Percentiles rank a stretch among this genome's conserved stretches.
phyloP scores from a whole-genome alignment of 768 basidiomycete species.

The Cyathus striatus region DNA sequence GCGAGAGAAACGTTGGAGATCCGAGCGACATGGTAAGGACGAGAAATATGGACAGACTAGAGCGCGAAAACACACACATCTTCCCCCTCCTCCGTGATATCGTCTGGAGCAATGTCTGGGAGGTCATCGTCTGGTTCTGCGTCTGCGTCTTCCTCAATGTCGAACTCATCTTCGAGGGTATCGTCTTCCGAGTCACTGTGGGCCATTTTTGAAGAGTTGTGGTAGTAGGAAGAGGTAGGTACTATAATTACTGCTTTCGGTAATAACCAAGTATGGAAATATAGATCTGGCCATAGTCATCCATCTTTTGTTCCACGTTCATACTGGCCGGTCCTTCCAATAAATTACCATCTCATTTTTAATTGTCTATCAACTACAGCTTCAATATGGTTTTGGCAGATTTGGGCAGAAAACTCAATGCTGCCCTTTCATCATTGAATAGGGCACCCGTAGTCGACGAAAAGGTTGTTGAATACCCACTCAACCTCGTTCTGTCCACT shows the following conservation, averaged over 20 bases:
- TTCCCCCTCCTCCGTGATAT: slow-evolving; percentile 61
- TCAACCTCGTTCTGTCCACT: not conserved
- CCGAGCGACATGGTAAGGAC: slow-evolving; percentile 1
- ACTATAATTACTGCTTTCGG: not conserved
- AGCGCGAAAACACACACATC: slow-evolving; percentile 49
- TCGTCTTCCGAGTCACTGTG: slow-evolving; percentile 62
- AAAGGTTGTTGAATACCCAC: slow-evolving; percentile 48
- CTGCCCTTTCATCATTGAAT: slow-evolving; percentile 86
- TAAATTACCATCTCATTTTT: too few relatives aligned
- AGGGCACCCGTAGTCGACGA: slow-evolving; percentile 87
- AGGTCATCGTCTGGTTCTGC: slow-evolving; percentile 53
- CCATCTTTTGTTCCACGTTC: not conserved
- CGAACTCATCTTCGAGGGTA: slow-evolving; percentile 47
- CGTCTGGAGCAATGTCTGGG: slow-evolving; percentile 39
- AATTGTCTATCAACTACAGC: too few relatives aligned
- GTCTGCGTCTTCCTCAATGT: slow-evolving; percentile 52
- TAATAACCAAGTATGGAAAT: not conserved
- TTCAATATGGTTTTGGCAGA: slow-evolving; percentile 97
- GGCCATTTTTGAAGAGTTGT: slow-evolving; percentile 25
- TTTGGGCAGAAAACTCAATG: slow-evolving; percentile 89
- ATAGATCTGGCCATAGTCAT: not conserved
- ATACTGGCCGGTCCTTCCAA: too few relatives aligned
- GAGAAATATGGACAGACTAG: too few relatives aligned
- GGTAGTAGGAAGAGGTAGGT: not conserved
- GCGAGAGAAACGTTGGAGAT: slow-evolving; percentile 5